phyloP scores from a whole-genome alignment of 2,329 filamentous ascomycete species.

The Macrophomina phaseolina region DNA sequence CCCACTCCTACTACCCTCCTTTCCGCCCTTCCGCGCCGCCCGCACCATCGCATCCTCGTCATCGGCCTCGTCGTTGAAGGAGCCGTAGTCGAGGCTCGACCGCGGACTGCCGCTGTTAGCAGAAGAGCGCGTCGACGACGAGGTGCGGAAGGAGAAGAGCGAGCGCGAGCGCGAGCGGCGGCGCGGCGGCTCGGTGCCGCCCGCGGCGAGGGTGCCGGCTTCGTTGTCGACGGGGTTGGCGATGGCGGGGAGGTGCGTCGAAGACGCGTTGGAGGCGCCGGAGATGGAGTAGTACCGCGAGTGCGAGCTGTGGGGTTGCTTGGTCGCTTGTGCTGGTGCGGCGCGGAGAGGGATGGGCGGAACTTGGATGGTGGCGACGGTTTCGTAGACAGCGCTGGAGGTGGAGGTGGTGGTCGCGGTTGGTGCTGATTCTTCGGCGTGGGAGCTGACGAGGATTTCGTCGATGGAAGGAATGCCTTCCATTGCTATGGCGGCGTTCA shows the following conservation, averaged over 20 bases:
- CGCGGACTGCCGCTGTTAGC: background rate
- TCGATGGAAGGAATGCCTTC: conserved; percentile 24
- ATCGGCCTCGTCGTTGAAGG: background rate
- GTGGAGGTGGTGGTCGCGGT: background rate
- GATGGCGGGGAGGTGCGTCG: background rate
- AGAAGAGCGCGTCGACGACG: background rate
- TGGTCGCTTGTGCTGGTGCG: background rate
- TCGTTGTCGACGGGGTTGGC: conserved; percentile 11
- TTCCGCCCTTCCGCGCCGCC: conserved; percentile 1
- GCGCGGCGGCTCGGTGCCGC: background rate
- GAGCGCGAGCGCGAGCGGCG: conserved; percentile 11
- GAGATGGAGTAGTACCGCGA: conserved; percentile 5
- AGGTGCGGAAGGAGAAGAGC: conserved; percentile 15
- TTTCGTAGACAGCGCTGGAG: conserved; percentile 3
- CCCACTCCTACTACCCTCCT: background rate
- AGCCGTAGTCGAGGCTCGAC: conserved; percentile 6
- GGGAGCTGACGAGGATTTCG: conserved; percentile 6
- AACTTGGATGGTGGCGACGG: conserved; percentile 12
- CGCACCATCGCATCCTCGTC: background rate
- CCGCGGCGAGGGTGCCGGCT: background rate
- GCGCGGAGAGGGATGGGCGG: background rate
- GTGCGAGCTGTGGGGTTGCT: background rate
- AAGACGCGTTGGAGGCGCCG: background rate
- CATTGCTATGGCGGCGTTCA: conserved; percentile 3
- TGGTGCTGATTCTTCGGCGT: background rate